phyloP scores from a whole-genome alignment of 2,329 filamentous ascomycete genomes.

The Cladosporium sp. region DNA sequence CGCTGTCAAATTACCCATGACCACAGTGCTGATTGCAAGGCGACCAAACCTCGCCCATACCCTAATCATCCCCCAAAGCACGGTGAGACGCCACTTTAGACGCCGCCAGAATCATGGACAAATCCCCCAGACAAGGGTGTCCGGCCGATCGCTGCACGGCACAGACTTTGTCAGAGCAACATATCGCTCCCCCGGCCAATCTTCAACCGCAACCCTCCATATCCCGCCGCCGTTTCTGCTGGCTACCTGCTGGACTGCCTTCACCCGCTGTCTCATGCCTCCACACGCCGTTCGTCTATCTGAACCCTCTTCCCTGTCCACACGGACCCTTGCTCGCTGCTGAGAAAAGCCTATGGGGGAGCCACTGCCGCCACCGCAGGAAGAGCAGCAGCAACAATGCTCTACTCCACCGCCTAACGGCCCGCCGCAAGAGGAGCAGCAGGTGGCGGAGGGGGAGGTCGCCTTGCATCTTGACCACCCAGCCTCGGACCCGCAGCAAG shows the following conservation, averaged over 20 bases:
- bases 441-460: background rate
- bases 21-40: no score
- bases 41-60: background rate
- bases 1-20: no score
- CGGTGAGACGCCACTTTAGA: background rate
- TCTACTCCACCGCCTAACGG: conserved; percentile 5
- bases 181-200: background rate
- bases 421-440: background rate
- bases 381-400: conserved; percentile 6
- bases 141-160: background rate
- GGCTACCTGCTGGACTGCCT: background rate
- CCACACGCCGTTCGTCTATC: background rate
- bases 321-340: conserved; percentile 2
- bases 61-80: background rate
- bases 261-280: conserved; percentile 3
- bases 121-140: background rate
- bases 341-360: conserved; percentile 11
- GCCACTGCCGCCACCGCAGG: conserved; percentile 3
- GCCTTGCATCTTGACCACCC: background rate
- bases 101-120: background rate
- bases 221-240: background rate
- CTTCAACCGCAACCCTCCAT: background rate
- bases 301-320: background rate
- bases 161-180: conserved; percentile 1
- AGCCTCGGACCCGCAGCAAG: background rate